Conservation (phyloP, 805 yeast genomes). For the Lipomyces oligophaga region DNA sequence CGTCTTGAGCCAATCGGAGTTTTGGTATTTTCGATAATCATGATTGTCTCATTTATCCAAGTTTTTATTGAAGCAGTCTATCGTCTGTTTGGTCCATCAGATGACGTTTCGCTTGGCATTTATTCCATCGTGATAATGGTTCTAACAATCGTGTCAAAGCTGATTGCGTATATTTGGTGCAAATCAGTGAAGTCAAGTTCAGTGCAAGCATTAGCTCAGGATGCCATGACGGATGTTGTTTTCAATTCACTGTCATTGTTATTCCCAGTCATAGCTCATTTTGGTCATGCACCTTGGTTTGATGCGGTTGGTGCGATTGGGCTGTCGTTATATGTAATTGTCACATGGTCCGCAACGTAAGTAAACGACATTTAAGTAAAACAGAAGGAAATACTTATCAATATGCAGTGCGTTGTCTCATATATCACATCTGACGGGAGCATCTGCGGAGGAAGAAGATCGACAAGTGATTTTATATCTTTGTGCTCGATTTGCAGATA, state of each 20-base stretch:
- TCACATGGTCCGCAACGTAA: constrained; percentile 55
- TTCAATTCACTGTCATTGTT: constrained; percentile 59
- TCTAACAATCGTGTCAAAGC: constrained; percentile 56
- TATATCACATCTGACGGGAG: constrained; percentile 70
- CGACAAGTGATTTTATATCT: constrained; percentile 64
- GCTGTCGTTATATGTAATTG: constrained; percentile 58
- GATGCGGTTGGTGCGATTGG: constrained; percentile 71
- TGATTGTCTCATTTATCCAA: constrained; percentile 66
- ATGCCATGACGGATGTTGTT: constrained; percentile 72
- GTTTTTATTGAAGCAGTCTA: constrained; percentile 62
- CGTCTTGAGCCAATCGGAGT: constrained; percentile 78
- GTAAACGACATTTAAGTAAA: constrained; percentile 5
- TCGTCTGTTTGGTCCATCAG: constrained; percentile 43
- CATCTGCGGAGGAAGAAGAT: constrained; percentile 59
- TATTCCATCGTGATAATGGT: constrained; percentile 59
- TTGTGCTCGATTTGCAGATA: constrained; percentile 64
- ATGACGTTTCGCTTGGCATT: constrained; percentile 45
- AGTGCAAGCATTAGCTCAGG: constrained; percentile 76
- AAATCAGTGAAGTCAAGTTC: constrained; percentile 56
- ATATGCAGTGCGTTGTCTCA: constrained; percentile 59
- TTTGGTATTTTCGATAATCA: constrained; percentile 67
- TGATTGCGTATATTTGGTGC: constrained; percentile 64
- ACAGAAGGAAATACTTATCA: neutral
- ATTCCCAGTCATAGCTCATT: constrained; percentile 61
- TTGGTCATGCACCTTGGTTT: constrained; percentile 59